These are phyloP conservation scores for Phalaenopsis aphrodite DNA, from an alignment of 106 monocot genomes.

Conservation along the genomic window DNA sequence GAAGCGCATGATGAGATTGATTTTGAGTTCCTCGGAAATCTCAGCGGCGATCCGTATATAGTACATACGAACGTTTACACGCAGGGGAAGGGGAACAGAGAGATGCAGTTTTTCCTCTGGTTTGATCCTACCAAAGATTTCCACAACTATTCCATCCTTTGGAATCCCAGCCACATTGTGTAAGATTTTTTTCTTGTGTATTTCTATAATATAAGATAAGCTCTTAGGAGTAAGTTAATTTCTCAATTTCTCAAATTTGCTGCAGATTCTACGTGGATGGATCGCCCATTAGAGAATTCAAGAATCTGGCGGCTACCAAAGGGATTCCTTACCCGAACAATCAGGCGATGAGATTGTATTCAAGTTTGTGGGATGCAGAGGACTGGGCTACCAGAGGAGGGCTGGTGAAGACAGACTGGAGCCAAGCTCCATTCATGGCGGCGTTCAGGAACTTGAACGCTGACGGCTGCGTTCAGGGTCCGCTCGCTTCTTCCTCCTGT, in stretches of 20 bases:
- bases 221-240: neutral
- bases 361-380: conserved; percentile 53
- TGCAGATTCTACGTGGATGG: conserved; percentile 58
- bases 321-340: conserved; percentile 38
- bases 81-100: conserved; percentile 21
- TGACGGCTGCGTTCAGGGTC: conserved; percentile 15
- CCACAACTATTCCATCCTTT: conserved; percentile 19
- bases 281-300: conserved; percentile 48
- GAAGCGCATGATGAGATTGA: conserved; percentile 16
- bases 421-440: conserved; percentile 35
- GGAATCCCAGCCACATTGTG: conserved; percentile 17
- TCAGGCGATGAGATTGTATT: conserved; percentile 46
- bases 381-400: conserved; percentile 62
- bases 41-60: conserved; percentile 16
- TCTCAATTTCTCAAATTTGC: neutral
- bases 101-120: conserved; percentile 23
- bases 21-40: conserved; percentile 20
- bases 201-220: too few species aligned
- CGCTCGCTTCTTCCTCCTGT: neutral
- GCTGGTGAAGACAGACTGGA: conserved; percentile 48
- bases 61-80: conserved; percentile 20
- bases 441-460: conserved; percentile 21
- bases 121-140: conserved; percentile 15
- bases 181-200: neutral
- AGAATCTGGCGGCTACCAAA: conserved; percentile 26